Percentiles rank a stretch among this genome's conserved stretches.
These are phyloP conservation scores for Penicillium sp. DNA, from an alignment of 2,329 filamentous ascomycete species.

Conservation along the genomic window DNA sequence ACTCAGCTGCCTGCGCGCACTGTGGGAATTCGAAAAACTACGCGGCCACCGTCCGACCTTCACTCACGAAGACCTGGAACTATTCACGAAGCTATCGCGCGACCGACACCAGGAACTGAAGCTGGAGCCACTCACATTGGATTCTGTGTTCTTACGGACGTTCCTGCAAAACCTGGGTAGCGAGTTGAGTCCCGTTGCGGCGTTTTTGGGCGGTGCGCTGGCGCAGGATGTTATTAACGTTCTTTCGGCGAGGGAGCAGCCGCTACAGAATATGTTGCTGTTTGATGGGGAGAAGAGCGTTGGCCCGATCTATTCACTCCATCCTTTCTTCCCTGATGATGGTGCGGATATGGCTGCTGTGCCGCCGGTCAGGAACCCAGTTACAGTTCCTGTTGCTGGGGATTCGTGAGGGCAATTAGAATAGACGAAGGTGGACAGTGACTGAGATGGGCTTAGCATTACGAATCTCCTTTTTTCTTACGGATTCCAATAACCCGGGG, in stretches of 20 bases:
- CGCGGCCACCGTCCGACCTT: constrained; percentile 56
- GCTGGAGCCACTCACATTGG: constrained; percentile 65
- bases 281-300: constrained; percentile 83
- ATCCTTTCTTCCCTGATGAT: constrained; percentile 57
- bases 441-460: neutral
- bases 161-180: constrained; percentile 84
- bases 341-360: constrained; percentile 26
- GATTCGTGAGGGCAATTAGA: neutral
- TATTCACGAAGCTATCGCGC: constrained; percentile 74
- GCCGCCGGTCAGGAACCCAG: constrained; percentile 25
- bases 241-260: constrained; percentile 83
- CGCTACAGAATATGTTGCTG: constrained; percentile 89
- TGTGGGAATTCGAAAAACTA: constrained; percentile 79
- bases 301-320: constrained; percentile 76
- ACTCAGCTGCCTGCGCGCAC: constrained; percentile 78
- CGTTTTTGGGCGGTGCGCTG: constrained; percentile 83
- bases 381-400: constrained; percentile 15
- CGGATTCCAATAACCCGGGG: neutral
- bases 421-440: neutral
- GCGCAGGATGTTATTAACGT: constrained; percentile 98
- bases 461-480: constrained; percentile 2
- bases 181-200: constrained; percentile 82
- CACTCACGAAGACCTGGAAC: constrained; percentile 62
- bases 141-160: constrained; percentile 69
- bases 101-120: constrained; percentile 73